Evolutionary conservation across 352 stramenopile species (phyloP).

Genomic region (Pythium sp.): DNA sequence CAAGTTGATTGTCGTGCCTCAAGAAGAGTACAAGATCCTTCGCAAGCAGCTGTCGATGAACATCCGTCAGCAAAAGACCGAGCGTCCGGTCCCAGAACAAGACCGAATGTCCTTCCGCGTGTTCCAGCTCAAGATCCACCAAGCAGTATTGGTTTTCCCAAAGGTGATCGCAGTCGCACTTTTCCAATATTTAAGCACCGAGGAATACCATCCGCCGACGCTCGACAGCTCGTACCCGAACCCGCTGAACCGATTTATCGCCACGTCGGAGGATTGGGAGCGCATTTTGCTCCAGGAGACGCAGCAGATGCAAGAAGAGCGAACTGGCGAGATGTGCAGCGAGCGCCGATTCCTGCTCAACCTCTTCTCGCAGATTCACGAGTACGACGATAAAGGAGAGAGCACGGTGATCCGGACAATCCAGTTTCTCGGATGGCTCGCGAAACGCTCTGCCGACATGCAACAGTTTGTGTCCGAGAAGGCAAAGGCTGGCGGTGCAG

Average conservation of each 20-base stretch:
- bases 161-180: slow-evolving; percentile 57
- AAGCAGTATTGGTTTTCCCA: slow-evolving; percentile 70
- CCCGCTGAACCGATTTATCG: slow-evolving; percentile 48
- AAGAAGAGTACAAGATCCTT: slow-evolving; percentile 67
- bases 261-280: slow-evolving; percentile 51
- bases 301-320: slow-evolving; percentile 58
- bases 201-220: slow-evolving; percentile 58
- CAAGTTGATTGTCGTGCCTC: slow-evolving; percentile 66
- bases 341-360: slow-evolving; percentile 80
- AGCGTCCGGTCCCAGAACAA: slow-evolving; percentile 78
- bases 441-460: slow-evolving; percentile 61
- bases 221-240: slow-evolving; percentile 51
- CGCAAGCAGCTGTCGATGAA: slow-evolving; percentile 81
- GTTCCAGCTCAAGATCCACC: slow-evolving; percentile 85
- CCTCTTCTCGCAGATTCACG: slow-evolving; percentile 81
- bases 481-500: background rate
- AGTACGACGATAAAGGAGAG: slow-evolving; percentile 87
- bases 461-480: slow-evolving; percentile 48
- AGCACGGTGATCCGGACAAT: slow-evolving; percentile 82
- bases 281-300: slow-evolving; percentile 54
- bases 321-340: slow-evolving; percentile 65
- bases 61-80: slow-evolving; percentile 81
- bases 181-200: slow-evolving; percentile 76
- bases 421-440: slow-evolving; percentile 78
- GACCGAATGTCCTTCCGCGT: slow-evolving; percentile 85